These are phyloP conservation scores for Camellia sinensis DNA, from an alignment of 148 eudicot genomes.

Conservation along the genomic window DNA sequence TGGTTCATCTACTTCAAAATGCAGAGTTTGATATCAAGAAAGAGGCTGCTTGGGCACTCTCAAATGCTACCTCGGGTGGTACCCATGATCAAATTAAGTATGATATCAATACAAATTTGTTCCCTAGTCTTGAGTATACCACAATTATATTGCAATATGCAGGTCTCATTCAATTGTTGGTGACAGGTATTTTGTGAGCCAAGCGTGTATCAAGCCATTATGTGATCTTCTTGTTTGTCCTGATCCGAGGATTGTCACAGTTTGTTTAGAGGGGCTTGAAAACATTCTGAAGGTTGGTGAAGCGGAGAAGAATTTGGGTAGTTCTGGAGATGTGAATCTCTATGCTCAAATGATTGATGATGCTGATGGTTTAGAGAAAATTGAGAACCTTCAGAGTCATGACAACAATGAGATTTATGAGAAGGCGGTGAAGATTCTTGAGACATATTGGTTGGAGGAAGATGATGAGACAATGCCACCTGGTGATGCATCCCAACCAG, in stretches of 20 bases:
- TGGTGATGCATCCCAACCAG: slow-evolving; percentile 27
- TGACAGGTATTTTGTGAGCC: slow-evolving; percentile 42
- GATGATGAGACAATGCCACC: slow-evolving; percentile 38
- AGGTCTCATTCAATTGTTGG: background rate
- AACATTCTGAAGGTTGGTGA: slow-evolving; percentile 50
- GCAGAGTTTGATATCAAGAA: slow-evolving; percentile 52
- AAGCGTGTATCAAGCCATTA: slow-evolving; percentile 49
- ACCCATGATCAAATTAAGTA: slow-evolving; percentile 45
- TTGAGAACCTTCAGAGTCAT: slow-evolving; percentile 50
- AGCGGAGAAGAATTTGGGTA: slow-evolving; percentile 36
- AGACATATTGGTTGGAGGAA: slow-evolving; percentile 47
- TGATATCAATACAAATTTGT: background rate
- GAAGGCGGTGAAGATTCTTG: slow-evolving; percentile 51
- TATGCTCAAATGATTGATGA: slow-evolving; percentile 47
- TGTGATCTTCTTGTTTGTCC: slow-evolving; percentile 52
- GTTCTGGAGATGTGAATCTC: slow-evolving; percentile 30
- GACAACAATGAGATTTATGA: slow-evolving; percentile 55
- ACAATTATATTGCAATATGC: background rate
- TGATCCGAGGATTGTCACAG: slow-evolving; percentile 50
- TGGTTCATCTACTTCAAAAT: slow-evolving; percentile 41
- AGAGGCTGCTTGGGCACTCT: slow-evolving; percentile 50
- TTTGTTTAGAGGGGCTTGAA: slow-evolving; percentile 50
- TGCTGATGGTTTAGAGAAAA: slow-evolving; percentile 51
- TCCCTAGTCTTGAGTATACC: background rate
- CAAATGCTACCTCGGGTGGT: slow-evolving; percentile 51